Percentiles rank a stretch among this genome's conserved stretches.
Conservation (phyloP, 176 grass and related monocot genomes). For the Lolium rigidum region DNA sequence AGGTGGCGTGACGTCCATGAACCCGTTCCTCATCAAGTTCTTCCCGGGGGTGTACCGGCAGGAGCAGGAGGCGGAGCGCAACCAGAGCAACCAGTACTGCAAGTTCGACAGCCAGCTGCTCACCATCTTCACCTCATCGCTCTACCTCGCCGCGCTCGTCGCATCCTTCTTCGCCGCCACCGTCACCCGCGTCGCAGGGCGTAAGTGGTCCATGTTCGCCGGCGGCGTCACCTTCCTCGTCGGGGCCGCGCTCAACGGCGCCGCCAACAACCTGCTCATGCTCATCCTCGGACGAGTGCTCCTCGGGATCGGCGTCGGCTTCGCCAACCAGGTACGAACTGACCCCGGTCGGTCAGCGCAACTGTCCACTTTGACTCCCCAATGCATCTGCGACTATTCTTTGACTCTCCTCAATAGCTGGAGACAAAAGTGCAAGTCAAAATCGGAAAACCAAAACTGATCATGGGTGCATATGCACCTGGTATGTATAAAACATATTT, state of each 20-base stretch:
- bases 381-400: no score
- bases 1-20: conserved; percentile 95
- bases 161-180: conserved; percentile 79
- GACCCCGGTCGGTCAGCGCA: neutral
- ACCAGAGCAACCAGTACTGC: conserved; percentile 93
- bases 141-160: conserved; percentile 85
- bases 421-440: neutral
- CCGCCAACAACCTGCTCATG: conserved; percentile 62
- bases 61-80: conserved; percentile 51
- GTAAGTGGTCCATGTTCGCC: conserved; percentile 96
- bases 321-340: conserved; percentile 77
- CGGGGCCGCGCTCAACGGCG: conserved; percentile 80
- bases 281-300: conserved; percentile 95
- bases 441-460: no score
- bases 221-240: conserved; percentile 88
- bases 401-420: neutral
- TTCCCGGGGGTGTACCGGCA: conserved; percentile 83
- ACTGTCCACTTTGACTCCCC: neutral
- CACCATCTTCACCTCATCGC: conserved; percentile 93
- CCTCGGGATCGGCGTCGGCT: conserved; percentile 91
- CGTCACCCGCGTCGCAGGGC: conserved; percentile 70
- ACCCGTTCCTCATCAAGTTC: conserved; percentile 78
- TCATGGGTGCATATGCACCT: no score
- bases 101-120: conserved; percentile 98
- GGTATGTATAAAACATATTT: no score